Conservation (phyloP, 177 flowering plant species). For the Vitis hybrid region DNA sequence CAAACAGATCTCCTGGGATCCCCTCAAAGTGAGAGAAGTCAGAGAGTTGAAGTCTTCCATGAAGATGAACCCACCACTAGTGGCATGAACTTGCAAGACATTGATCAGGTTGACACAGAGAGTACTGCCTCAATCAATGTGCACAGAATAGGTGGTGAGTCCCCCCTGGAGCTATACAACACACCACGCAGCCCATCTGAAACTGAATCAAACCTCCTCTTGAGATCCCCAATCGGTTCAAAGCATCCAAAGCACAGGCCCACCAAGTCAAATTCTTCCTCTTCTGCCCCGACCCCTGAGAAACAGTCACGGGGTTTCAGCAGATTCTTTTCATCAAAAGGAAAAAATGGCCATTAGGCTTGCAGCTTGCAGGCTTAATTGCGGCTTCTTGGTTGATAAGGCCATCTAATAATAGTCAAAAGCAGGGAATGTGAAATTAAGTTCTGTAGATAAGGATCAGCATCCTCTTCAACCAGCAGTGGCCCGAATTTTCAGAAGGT, state of each 20-base stretch:
- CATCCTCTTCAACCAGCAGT: neutral
- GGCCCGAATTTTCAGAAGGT: too few relatives aligned
- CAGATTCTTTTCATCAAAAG: constrained; percentile 82
- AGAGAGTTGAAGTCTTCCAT: constrained; percentile 27
- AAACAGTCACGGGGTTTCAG: constrained; percentile 69
- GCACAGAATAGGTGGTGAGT: constrained; percentile 48
- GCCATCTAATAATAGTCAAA: neutral
- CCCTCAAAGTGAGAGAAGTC: constrained; percentile 40
- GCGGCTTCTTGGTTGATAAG: neutral
- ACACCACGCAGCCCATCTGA: constrained; percentile 51
- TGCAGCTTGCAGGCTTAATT: constrained; percentile 10
- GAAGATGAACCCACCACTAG: constrained; percentile 49
- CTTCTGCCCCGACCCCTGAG: constrained; percentile 59
- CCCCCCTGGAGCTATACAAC: constrained; percentile 41
- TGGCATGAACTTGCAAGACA: constrained; percentile 37
- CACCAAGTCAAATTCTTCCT: constrained; percentile 67
- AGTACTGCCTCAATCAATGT: constrained; percentile 26
- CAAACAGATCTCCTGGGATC: constrained; percentile 56
- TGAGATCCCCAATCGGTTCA: constrained; percentile 59
- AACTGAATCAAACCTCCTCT: constrained; percentile 36
- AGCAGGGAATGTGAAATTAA: constrained; percentile 4
- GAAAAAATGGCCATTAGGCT: constrained; percentile 44
- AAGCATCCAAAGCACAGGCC: constrained; percentile 55
- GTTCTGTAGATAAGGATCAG: neutral
- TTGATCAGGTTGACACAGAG: constrained; percentile 49